Evolutionary conservation across 352 stramenopile genomes (phyloP), one percentile per base, ranked within the genome.

Genomic region (Phytophthora fragariae): DNA sequence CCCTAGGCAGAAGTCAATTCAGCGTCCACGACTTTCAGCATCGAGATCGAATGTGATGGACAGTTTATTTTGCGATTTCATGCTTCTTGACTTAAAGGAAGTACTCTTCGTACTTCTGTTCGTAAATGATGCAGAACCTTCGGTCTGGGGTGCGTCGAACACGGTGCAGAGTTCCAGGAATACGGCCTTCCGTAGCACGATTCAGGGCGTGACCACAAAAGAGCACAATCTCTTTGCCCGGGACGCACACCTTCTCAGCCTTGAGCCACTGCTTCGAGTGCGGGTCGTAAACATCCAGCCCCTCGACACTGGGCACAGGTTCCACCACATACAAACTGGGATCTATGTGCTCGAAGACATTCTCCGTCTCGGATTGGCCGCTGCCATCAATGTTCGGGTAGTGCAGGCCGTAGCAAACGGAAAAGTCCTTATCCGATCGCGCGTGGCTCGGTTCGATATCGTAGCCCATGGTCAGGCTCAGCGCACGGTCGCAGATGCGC

Each of bases 321-420:
- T 90, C 83, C 31, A 84, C 80, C 49, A 90, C 81, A 33, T 85
- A 90, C 24, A 90, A 58, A 69, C 83, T 90, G 37, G 83, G 83
- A 57, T 90, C 83, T 14, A 90, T 79, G 56, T 90, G 83, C 58
- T 90, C 83, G n/a, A 87, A 90, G 27, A 90, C 81, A 37, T 90
- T 90, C 52, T 90, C 83, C 31, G 57, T 76, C 37, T 84, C 72
- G 10, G 81, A 90, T 68, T 89, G 83, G 11, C 83, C 83, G 24
- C 73, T 84, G 31, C 81, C 81, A 14, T 73, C 66, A 35, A 71
- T 85, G 53, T 90, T 90, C 15, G 83, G 83, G 57, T 90, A 90
- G 75, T 90, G 83, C 37, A 90, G 57, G 15, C 81, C 83, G 46
- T 90, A 90, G 76, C 81, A 88, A n/a, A 90, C 83, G 0, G 83